phyloP scores from a whole-genome alignment of 2,329 filamentous ascomycete species.

The Sporothrix luriei region DNA sequence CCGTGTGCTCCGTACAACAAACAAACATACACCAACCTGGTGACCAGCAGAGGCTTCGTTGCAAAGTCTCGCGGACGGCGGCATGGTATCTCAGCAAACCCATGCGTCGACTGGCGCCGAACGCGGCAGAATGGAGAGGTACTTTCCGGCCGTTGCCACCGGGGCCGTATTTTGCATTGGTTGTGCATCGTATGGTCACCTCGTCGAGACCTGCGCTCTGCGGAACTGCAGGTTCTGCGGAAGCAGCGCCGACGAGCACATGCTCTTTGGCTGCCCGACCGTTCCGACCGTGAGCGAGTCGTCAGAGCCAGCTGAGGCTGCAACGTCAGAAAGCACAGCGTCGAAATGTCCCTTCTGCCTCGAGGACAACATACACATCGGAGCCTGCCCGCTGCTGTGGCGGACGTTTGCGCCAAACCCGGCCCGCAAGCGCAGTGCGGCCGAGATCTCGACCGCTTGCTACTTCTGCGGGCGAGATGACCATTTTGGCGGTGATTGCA shows the following conservation, averaged over 20 bases:
- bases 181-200: slow-evolving; percentile 56
- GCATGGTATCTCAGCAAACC: not conserved
- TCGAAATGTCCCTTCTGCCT: slow-evolving; percentile 27
- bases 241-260: slow-evolving; percentile 47
- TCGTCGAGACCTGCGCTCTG: slow-evolving; percentile 49
- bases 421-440: slow-evolving; percentile 52
- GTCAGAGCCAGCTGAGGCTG: not conserved
- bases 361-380: not conserved
- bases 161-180: slow-evolving; percentile 53
- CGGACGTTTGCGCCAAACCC: slow-evolving; percentile 54
- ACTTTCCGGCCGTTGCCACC: slow-evolving; percentile 55
- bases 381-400: slow-evolving; percentile 54
- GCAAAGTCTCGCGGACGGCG: not conserved
- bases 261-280: slow-evolving; percentile 50
- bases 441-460: slow-evolving; percentile 55
- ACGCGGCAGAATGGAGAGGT: slow-evolving; percentile 46
- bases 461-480: slow-evolving; percentile 57
- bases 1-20: not conserved
- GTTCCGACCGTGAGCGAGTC: not conserved
- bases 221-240: slow-evolving; percentile 55
- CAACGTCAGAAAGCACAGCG: not conserved
- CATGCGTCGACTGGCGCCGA: not conserved
- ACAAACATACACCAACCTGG: not conserved
- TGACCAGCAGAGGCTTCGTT: not conserved
- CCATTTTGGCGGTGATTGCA: slow-evolving; percentile 63